Percentiles rank a stretch among this genome's conserved stretches.
Evolutionary conservation across 2,329 filamentous ascomycete genomes (phyloP).

Genomic region (Dactylellina sp.): DNA sequence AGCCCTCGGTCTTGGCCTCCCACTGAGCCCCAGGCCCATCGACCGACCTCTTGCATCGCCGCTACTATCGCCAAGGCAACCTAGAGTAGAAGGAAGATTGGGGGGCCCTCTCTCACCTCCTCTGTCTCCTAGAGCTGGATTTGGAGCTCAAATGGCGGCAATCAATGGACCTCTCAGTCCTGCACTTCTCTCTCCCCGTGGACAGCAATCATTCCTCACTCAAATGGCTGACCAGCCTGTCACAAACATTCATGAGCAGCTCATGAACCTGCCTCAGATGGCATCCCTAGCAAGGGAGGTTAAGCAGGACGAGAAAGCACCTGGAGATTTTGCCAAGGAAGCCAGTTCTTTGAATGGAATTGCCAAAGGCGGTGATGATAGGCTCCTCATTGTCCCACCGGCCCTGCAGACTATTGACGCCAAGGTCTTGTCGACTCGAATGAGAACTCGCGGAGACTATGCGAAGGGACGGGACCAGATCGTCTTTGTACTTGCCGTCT

Average conservation of each 20-base stretch:
- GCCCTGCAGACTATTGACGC: slow-evolving; percentile 86
- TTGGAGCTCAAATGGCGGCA: slow-evolving; percentile 50
- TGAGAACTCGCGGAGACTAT: slow-evolving; percentile 64
- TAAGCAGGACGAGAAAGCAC: slow-evolving; percentile 54
- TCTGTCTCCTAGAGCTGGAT: slow-evolving; percentile 58
- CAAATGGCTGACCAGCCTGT: slow-evolving; percentile 49
- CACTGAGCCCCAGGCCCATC: slow-evolving; percentile 59
- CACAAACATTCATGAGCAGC: slow-evolving; percentile 53
- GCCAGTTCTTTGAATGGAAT: slow-evolving; percentile 52
- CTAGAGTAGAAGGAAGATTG: slow-evolving; percentile 45
- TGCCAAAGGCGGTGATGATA: slow-evolving; percentile 55
- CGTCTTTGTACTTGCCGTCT: slow-evolving; percentile 86
- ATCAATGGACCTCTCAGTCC: slow-evolving; percentile 47
- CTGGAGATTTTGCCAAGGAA: slow-evolving; percentile 55
- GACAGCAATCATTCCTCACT: slow-evolving; percentile 38
- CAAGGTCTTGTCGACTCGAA: slow-evolving; percentile 90
- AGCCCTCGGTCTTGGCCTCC: slow-evolving; percentile 49
- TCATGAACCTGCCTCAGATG: slow-evolving; percentile 54
- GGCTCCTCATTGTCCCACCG: slow-evolving; percentile 57
- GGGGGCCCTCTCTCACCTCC: slow-evolving; percentile 58
- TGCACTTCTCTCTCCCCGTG: slow-evolving; percentile 39
- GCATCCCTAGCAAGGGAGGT: slow-evolving; percentile 54
- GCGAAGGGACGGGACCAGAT: slow-evolving; percentile 55
- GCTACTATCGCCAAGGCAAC: slow-evolving; percentile 54
- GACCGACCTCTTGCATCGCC: slow-evolving; percentile 60